A percentile compares a stretch with the other conserved stretches of the same genome.
These are phyloP conservation scores for Botrytis pseudocinerea DNA, from an alignment of 2,329 filamentous ascomycete species.

Conservation along the genomic window DNA sequence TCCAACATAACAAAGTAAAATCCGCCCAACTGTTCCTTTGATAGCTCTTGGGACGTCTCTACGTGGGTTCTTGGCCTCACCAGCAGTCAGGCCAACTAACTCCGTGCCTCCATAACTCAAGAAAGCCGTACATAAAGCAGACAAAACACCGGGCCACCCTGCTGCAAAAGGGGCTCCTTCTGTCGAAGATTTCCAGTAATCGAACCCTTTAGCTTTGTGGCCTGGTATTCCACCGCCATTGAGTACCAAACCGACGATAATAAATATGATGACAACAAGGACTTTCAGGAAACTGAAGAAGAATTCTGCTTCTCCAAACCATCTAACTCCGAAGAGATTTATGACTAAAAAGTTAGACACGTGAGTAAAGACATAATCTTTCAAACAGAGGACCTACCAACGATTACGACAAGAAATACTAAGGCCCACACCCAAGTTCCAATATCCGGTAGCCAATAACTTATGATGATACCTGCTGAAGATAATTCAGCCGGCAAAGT, in stretches of 20 bases:
- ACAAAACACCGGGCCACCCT: slow-evolving; percentile 5
- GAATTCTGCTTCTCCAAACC: slow-evolving; percentile 80
- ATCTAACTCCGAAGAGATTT: slow-evolving; percentile 70
- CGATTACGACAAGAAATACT: slow-evolving; percentile 1
- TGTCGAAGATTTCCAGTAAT: slow-evolving; percentile 13
- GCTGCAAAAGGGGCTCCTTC: slow-evolving; percentile 9
- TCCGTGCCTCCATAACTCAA: slow-evolving; percentile 62
- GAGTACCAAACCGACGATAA: slow-evolving; percentile 55
- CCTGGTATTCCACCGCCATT: slow-evolving; percentile 13
- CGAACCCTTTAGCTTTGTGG: slow-evolving; percentile 11
- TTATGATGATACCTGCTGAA: slow-evolving; percentile 14
- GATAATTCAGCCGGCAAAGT: slow-evolving; percentile 7
- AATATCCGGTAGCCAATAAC: slow-evolving; percentile 14
- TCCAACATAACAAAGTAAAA: slow-evolving; percentile 78
- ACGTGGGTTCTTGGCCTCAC: slow-evolving; percentile 52
- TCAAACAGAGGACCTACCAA: not conserved
- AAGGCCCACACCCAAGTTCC: slow-evolving; percentile 13
- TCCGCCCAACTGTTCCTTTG: slow-evolving; percentile 86
- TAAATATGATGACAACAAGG: slow-evolving; percentile 66
- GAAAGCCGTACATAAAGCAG: slow-evolving; percentile 12
- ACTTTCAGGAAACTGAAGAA: slow-evolving; percentile 78
- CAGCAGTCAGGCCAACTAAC: slow-evolving; percentile 57
- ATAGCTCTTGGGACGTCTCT: slow-evolving; percentile 59
- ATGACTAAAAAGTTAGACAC: slow-evolving; percentile 45
- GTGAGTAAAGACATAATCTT: not conserved